These are phyloP conservation scores for Avena sativa DNA, from an alignment of 176 grass and related monocot species.

Conservation along the genomic window DNA sequence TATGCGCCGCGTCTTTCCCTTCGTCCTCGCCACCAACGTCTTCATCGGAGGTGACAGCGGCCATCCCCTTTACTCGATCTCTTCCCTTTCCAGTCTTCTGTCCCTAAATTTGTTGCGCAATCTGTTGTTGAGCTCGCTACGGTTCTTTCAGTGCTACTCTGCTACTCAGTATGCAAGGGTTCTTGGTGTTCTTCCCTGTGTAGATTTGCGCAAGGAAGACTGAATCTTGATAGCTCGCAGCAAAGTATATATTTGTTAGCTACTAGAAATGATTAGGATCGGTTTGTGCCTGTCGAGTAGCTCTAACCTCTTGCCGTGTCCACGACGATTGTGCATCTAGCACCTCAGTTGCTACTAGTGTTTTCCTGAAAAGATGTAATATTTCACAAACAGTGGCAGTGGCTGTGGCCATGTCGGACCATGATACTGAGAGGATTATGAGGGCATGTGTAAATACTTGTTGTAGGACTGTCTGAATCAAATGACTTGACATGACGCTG, in stretches of 20 bases:
- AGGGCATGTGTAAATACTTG: neutral
- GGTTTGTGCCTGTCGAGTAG: neutral
- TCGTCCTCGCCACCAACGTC: slow-evolving; percentile 77
- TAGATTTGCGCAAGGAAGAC: slow-evolving; percentile 17
- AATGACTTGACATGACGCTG: neutral
- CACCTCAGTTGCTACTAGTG: slow-evolving; percentile 1
- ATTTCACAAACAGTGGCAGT: neutral
- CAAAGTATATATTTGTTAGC: neutral
- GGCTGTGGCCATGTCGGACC: neutral
- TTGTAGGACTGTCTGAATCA: neutral
- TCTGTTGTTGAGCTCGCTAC: neutral
- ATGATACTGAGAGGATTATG: neutral
- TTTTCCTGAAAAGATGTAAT: neutral
- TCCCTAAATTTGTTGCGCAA: slow-evolving; percentile 4
- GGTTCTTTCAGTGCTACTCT: neutral
- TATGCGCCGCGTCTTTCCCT: slow-evolving; percentile 75
- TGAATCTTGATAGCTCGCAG: neutral
- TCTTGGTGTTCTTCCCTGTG: neutral
- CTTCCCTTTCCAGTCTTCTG: neutral
- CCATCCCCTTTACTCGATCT: neutral
- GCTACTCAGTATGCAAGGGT: neutral
- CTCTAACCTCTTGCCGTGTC: neutral
- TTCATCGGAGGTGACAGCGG: slow-evolving; percentile 71
- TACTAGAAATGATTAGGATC: neutral
- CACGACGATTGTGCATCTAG: neutral